phyloP scores from a whole-genome alignment of 495 filamentous ascomycete species.

The Evansstolkia leycettana region DNA sequence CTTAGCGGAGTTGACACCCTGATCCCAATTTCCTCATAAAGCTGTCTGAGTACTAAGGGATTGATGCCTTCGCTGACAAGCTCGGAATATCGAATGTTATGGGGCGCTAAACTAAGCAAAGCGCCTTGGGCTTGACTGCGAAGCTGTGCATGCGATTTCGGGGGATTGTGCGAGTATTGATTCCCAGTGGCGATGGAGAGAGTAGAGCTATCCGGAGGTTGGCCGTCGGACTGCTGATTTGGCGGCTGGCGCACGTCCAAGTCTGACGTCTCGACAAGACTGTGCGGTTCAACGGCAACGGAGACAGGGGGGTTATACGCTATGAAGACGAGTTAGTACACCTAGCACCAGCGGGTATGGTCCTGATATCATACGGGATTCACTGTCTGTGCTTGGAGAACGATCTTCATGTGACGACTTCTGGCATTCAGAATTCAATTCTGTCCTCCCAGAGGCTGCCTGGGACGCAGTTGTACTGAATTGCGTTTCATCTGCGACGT shows the following conservation, averaged over 20 bases:
- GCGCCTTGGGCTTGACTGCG: constrained; percentile 59
- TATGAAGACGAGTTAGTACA: constrained; percentile 15
- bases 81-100: constrained; percentile 53
- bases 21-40: constrained; percentile 57
- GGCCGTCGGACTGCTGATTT: background rate
- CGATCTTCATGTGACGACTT: too few relatives aligned
- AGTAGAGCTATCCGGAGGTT: background rate
- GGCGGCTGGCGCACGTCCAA: background rate
- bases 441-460: too few relatives aligned
- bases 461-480: too few relatives aligned
- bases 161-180: background rate
- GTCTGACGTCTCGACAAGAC: background rate
- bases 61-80: constrained; percentile 65
- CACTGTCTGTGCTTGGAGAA: constrained; percentile 18
- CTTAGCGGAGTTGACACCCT: constrained; percentile 14
- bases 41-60: constrained; percentile 41
- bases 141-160: constrained; percentile 30
- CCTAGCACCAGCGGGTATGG: background rate
- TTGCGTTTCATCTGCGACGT: too few relatives aligned
- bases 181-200: background rate
- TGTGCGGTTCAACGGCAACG: constrained; percentile 10
- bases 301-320: constrained; percentile 32
- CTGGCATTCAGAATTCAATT: too few relatives aligned
- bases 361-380: constrained; percentile 20
- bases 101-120: constrained; percentile 47